Conservation (phyloP, 352 stramenopile genomes). For the Elongisporangium anandrum region DNA sequence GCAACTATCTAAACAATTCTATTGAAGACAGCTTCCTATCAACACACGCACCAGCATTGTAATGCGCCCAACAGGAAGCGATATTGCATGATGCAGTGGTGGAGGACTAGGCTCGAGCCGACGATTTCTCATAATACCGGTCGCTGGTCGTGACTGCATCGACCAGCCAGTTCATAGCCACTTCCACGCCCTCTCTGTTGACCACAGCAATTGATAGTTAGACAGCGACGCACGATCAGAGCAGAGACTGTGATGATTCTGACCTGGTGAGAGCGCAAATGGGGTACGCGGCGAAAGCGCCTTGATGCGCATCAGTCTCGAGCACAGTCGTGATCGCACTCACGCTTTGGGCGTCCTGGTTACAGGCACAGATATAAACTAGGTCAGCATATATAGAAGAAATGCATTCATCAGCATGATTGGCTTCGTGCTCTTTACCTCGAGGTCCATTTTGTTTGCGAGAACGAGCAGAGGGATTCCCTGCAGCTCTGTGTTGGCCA, state of each 20-base stretch:
- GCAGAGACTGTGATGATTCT: background rate
- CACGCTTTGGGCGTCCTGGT: constrained; percentile 28
- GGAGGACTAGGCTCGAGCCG: constrained; percentile 1
- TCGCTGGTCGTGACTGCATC: constrained; percentile 66
- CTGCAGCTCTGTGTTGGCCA: constrained; percentile 69
- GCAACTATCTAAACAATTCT: background rate
- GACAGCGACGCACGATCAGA: background rate
- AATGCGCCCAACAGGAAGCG: background rate
- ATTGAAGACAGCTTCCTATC: background rate
- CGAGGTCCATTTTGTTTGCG: constrained; percentile 90
- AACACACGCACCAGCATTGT: background rate
- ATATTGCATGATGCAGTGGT: background rate
- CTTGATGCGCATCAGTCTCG: constrained; percentile 32
- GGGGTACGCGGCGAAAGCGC: constrained; percentile 34
- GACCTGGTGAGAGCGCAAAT: constrained; percentile 64
- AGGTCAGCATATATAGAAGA: background rate
- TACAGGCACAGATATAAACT: background rate
- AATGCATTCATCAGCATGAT: background rate
- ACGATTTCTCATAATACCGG: constrained; percentile 50
- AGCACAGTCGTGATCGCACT: constrained; percentile 41
- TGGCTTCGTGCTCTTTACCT: constrained; percentile 15
- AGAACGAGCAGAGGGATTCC: constrained; percentile 87
- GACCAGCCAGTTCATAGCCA: constrained; percentile 70
- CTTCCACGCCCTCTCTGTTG: constrained; percentile 57
- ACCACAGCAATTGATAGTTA: background rate